These are phyloP conservation scores for Lanmaoa rubissima DNA, from an alignment of 768 basidiomycete genomes.

Conservation along the genomic window DNA sequence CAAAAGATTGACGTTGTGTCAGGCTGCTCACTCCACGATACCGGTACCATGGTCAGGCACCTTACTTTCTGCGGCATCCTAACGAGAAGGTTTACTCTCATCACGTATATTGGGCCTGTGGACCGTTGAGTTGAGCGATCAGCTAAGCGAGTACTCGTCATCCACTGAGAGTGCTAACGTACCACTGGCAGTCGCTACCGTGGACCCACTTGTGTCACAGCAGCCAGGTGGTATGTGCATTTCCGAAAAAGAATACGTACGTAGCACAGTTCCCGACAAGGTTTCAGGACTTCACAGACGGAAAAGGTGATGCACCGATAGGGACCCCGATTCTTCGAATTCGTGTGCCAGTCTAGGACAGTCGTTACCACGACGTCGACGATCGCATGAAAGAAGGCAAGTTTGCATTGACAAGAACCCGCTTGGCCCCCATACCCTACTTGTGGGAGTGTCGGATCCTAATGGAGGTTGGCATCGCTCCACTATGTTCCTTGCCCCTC, in stretches of 20 bases:
- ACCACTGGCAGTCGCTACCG: background rate
- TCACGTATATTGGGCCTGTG: slow-evolving; percentile 12
- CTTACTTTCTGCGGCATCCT: slow-evolving; percentile 19
- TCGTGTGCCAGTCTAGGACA: background rate
- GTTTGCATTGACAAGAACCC: background rate
- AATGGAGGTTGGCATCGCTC: background rate
- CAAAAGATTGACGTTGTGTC: slow-evolving; percentile 17
- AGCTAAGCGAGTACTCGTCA: background rate
- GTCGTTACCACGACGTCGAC: slow-evolving; percentile 1
- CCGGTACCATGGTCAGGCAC: slow-evolving; percentile 22
- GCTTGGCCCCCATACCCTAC: background rate
- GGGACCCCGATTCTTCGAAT: background rate
- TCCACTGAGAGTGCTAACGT: background rate
- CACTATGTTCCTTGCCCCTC: slow-evolving; percentile 4
- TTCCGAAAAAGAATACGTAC: background rate
- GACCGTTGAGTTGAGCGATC: background rate
- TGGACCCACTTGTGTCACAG: background rate
- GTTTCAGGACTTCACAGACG: background rate
- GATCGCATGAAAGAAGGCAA: background rate
- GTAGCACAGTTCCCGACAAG: background rate
- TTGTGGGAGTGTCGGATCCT: background rate
- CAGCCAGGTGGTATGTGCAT: background rate
- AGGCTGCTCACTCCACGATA: slow-evolving; percentile 24
- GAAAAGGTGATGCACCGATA: background rate
- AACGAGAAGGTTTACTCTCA: slow-evolving; percentile 3